Evolutionary conservation across 116 monocot genomes (phyloP).

Genomic region (Phalaenopsis hybrid): DNA sequence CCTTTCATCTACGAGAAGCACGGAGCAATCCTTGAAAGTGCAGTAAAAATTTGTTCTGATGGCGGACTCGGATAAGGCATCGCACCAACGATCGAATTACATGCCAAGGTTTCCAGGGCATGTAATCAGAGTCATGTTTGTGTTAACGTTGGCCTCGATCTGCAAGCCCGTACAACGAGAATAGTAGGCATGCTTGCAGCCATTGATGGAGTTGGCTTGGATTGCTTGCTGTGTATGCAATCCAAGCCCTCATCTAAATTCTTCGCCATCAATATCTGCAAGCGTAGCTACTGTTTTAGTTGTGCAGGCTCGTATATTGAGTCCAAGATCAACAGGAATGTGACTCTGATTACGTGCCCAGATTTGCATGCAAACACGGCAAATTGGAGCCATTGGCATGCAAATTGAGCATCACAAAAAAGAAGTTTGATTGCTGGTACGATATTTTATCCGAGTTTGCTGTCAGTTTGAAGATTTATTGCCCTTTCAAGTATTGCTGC

Average conservation of each 20-base stretch:
- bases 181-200: too few relatives aligned
- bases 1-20: conserved; percentile 35
- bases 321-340: conserved; percentile 40
- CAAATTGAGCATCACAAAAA: conserved; percentile 18
- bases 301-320: conserved; percentile 32
- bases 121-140: too few relatives aligned
- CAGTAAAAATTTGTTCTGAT: conserved; percentile 42
- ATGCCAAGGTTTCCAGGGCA: too few relatives aligned
- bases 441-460: conserved; percentile 27
- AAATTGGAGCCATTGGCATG: conserved; percentile 33
- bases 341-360: conserved; percentile 39
- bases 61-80: conserved; percentile 28
- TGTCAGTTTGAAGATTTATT: conserved; percentile 42
- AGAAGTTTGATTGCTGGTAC: conserved; percentile 47
- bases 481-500: conserved; percentile 70
- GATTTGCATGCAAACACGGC: conserved; percentile 38
- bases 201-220: too few relatives aligned
- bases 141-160: too few relatives aligned
- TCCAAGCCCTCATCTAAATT: conserved; percentile 2
- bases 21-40: conserved; percentile 69
- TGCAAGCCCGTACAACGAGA: too few relatives aligned
- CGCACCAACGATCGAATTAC: conserved; percentile 50
- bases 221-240: conserved; percentile 1
- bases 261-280: conserved; percentile 24
- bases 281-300: conserved; percentile 40